A percentile compares a stretch with the other conserved stretches of the same genome.
These are phyloP conservation scores for Jimgerdemannia flammicorona DNA, from an alignment of 192 early-diverging fungal genomes.

Conservation along the genomic window DNA sequence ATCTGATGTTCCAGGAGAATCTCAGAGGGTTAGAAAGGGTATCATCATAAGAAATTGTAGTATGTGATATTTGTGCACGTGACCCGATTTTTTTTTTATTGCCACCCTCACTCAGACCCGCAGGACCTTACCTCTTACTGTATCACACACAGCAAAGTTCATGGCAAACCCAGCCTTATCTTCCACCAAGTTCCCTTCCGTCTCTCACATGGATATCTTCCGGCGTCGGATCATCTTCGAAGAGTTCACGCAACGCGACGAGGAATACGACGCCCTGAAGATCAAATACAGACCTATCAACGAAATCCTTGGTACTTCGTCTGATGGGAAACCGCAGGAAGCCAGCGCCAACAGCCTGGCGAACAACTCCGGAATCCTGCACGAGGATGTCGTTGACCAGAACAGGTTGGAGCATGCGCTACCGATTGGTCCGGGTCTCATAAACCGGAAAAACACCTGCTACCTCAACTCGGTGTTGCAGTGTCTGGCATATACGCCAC, in stretches of 20 bases:
- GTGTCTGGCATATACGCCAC: slow-evolving; percentile 72
- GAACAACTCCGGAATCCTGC: not conserved
- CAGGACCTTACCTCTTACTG: no score
- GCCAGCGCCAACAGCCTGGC: not conserved
- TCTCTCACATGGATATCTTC: not conserved
- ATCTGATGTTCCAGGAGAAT: no score
- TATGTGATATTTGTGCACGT: no score
- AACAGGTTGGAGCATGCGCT: slow-evolving; percentile 47
- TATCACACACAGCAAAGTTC: no score
- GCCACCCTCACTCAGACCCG: no score
- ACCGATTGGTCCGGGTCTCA: slow-evolving; percentile 62
- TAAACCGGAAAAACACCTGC: slow-evolving; percentile 74
- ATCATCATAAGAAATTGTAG: no score
- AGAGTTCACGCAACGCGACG: slow-evolving; percentile 49
- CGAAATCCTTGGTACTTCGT: not conserved
- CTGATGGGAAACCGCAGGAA: not conserved
- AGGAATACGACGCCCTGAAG: slow-evolving; percentile 55
- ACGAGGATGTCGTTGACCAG: slow-evolving; percentile 40
- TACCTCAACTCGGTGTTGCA: slow-evolving; percentile 78
- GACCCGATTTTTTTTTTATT: no score
- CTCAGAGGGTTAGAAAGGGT: no score
- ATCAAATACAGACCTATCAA: slow-evolving; percentile 64
- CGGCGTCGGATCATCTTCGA: slow-evolving; percentile 60
- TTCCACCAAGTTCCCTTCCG: not conserved
- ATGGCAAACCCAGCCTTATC: not conserved